Evolutionary conservation across 331 rosid genomes (phyloP).

Genomic region (Stylosanthes scabra): DNA sequence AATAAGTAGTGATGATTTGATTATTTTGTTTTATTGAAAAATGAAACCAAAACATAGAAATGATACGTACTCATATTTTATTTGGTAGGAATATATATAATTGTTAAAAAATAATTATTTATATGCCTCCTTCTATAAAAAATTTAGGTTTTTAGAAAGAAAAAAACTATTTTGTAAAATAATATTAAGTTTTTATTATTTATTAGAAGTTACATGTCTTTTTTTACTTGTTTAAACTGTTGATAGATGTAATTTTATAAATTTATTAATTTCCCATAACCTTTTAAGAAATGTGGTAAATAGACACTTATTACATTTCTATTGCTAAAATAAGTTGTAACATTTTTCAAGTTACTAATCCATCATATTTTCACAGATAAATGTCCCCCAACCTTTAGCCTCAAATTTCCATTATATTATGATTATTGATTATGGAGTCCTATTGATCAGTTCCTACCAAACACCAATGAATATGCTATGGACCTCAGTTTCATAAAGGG

Average conservation of each 20-base stretch:
- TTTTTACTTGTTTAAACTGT: no score
- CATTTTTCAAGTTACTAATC: conserved; percentile 31
- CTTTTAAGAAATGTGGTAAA: not conserved
- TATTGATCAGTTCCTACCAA: not conserved
- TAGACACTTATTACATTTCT: not conserved
- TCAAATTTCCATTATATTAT: conserved; percentile 28
- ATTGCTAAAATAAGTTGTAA: not conserved
- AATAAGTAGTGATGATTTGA: not conserved
- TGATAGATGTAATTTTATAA: no score
- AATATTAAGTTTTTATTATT: no score
- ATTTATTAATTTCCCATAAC: not conserved
- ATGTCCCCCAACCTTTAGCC: conserved; percentile 19
- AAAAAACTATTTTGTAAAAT: no score
- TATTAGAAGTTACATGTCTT: no score
- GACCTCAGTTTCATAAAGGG: not conserved
- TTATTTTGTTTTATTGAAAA: no score
- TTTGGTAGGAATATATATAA: not conserved
- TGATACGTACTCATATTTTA: conserved; percentile 2
- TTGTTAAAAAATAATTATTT: no score
- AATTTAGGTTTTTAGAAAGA: no score
- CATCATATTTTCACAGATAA: conserved; percentile 63
- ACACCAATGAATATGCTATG: not conserved
- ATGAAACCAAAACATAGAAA: not conserved
- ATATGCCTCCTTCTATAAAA: no score
- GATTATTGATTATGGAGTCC: not conserved